Evolutionary conservation across 495 filamentous ascomycete genomes (phyloP).

Genomic region (Penicillium crystallinum): DNA sequence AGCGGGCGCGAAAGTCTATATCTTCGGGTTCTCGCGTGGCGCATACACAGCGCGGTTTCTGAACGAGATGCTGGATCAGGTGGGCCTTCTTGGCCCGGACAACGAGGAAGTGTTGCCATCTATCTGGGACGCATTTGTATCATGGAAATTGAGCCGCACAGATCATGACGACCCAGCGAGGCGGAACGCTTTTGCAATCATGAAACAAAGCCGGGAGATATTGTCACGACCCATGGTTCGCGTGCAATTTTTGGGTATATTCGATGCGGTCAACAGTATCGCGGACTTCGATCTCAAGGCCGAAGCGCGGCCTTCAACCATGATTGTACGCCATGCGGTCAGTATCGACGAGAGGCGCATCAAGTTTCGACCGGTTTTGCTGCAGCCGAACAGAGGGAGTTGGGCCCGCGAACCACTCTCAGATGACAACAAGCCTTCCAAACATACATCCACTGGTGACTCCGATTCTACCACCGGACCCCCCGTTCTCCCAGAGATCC

Average conservation of each 20-base stretch:
- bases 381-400: background rate
- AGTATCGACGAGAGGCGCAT: constrained; percentile 42
- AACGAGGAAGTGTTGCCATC: constrained; percentile 80
- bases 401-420: background rate
- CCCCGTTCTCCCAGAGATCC: background rate
- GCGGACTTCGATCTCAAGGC: constrained; percentile 66
- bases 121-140: constrained; percentile 73
- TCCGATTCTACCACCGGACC: background rate
- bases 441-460: background rate
- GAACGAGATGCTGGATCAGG: constrained; percentile 76
- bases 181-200: constrained; percentile 56
- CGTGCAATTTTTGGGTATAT: constrained; percentile 39
- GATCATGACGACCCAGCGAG: constrained; percentile 43
- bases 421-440: background rate
- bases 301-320: constrained; percentile 13
- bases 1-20: constrained; percentile 64
- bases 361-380: constrained; percentile 35
- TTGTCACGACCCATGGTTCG: constrained; percentile 62
- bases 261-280: constrained; percentile 60
- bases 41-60: constrained; percentile 78
- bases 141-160: constrained; percentile 59
- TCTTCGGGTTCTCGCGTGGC: constrained; percentile 79
- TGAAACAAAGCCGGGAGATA: constrained; percentile 67
- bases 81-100: constrained; percentile 66
- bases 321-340: constrained; percentile 39